phyloP scores from a whole-genome alignment of 1,139 yeast species.

The Komagataea norvegica region DNA sequence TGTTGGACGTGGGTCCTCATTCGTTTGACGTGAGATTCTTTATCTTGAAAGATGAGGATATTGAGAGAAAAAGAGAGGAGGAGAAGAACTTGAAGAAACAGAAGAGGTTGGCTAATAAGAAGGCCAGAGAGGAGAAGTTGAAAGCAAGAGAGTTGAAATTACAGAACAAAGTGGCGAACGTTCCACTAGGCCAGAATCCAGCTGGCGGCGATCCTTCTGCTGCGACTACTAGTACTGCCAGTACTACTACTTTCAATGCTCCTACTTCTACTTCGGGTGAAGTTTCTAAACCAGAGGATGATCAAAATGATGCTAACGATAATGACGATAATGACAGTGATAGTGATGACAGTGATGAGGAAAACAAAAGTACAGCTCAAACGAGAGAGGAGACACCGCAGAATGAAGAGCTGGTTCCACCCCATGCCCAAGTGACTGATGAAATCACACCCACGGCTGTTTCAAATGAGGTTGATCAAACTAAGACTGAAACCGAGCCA shows the following conservation, averaged over 20 bases:
- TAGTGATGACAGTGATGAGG: constrained; percentile 6
- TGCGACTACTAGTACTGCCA: background rate
- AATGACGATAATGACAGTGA: constrained; percentile 7
- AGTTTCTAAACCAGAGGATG: constrained; percentile 8
- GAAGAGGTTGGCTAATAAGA: constrained; percentile 34
- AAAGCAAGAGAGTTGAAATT: constrained; percentile 26
- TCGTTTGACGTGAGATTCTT: constrained; percentile 70
- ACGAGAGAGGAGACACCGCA: constrained; percentile 12
- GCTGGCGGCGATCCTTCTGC: background rate
- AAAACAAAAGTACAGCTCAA: constrained; percentile 19
- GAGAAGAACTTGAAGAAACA: constrained; percentile 34
- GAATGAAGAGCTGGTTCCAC: background rate
- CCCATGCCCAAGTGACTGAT: background rate
- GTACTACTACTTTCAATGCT: background rate
- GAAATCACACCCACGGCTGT: background rate
- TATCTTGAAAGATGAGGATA: constrained; percentile 70
- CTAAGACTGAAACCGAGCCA: background rate
- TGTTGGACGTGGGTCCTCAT: constrained; percentile 78
- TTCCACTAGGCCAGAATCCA: background rate
- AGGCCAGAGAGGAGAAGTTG: constrained; percentile 32
- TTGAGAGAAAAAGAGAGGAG: constrained; percentile 35
- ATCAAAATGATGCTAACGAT: constrained; percentile 15
- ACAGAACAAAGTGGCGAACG: background rate
- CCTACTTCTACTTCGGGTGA: background rate
- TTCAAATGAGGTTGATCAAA: background rate